Evolutionary conservation across 129 eudicot species (phyloP).

Genomic region (Ambrosia artemisiifolia): DNA sequence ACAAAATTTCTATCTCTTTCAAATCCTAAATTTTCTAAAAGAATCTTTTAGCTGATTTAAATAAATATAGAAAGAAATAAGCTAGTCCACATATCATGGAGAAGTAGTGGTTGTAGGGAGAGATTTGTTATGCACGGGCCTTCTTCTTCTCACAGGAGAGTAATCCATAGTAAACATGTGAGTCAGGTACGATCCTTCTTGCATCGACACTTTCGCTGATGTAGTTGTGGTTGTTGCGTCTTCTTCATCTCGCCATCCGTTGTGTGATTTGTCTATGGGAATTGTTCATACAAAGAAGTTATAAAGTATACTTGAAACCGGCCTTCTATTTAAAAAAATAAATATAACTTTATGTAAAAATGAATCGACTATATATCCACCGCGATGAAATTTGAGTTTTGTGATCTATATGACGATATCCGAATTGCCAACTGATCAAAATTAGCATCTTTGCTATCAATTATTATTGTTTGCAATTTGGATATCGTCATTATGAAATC

Average conservation of each 20-base stretch:
- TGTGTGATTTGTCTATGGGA: background rate
- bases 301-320: background rate
- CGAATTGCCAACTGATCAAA: background rate
- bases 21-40: conserved; percentile 2
- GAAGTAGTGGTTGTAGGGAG: conserved; percentile 12
- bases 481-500: too few species aligned
- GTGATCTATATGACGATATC: background rate
- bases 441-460: too few species aligned
- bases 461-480: background rate
- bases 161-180: conserved; percentile 22
- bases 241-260: background rate
- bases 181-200: background rate
- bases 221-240: background rate
- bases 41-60: background rate
- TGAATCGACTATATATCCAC: too few species aligned
- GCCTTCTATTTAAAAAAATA: background rate
- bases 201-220: conserved; percentile 4
- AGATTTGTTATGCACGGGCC: conserved; percentile 25
- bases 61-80: background rate
- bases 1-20: conserved; percentile 2
- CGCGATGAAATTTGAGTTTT: background rate
- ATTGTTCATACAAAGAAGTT: background rate
- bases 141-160: conserved; percentile 7
- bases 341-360: background rate
- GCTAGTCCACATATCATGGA: conserved; percentile 14